Evolutionary conservation across 1,284 basidiomycete species (phyloP).

Genomic region (Puccinia coronata): DNA sequence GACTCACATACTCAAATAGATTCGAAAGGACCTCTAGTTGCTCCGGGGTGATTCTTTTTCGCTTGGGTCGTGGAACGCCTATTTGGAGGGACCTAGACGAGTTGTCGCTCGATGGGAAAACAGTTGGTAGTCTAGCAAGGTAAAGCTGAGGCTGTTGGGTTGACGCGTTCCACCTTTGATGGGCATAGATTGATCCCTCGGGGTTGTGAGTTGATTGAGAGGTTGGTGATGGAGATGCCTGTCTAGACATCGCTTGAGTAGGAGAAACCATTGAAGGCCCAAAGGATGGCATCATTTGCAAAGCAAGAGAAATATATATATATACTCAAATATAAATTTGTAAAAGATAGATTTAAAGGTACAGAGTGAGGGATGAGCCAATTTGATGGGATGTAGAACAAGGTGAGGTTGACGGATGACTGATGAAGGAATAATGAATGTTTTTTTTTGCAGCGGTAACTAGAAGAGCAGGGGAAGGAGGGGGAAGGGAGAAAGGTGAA

Average conservation of each 20-base stretch:
- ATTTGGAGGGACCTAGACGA: constrained; percentile 10
- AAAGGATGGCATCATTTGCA: constrained; percentile 26
- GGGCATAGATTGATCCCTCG: constrained; percentile 5
- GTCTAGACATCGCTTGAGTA: constrained; percentile 2
- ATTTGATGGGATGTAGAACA: not conserved
- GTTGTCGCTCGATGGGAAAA: constrained; percentile 15
- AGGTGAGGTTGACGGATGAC: not conserved
- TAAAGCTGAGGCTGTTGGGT: constrained; percentile 27
- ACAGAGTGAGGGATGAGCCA: constrained; percentile 4
- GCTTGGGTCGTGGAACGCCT: constrained; percentile 51
- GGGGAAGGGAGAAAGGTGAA: not conserved
- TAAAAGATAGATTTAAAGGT: not conserved
- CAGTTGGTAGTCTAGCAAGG: constrained; percentile 16
- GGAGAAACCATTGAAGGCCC: constrained; percentile 18
- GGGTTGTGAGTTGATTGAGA: constrained; percentile 1
- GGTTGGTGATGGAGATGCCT: constrained; percentile 1
- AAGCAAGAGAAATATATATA: not conserved
- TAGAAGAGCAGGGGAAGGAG: too few species aligned
- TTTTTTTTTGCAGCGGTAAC: not conserved
- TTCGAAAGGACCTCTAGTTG: constrained; percentile 53
- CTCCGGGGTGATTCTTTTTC: constrained; percentile 54
- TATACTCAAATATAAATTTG: too few species aligned
- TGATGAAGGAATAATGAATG: constrained; percentile 1
- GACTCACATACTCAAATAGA: constrained; percentile 52
- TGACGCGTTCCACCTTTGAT: constrained; percentile 18